Evolutionary conservation across 345 rosid species (phyloP).

Genomic region (Eucalyptus erythrocorys): DNA sequence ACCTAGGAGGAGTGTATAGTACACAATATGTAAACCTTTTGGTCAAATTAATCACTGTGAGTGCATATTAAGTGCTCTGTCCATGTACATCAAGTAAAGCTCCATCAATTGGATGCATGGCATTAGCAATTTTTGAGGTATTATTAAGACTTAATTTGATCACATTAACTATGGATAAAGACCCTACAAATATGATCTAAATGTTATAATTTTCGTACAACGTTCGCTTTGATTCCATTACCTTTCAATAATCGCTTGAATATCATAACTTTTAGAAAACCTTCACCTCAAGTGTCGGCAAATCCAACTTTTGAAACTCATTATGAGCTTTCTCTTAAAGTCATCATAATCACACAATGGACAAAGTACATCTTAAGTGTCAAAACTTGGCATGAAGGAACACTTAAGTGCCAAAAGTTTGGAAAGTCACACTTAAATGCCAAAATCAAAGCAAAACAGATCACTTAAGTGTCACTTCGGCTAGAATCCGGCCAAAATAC

Average conservation of each 20-base stretch:
- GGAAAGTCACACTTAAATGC: no score
- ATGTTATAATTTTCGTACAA: neutral
- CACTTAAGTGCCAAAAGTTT: no score
- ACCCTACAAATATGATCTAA: neutral
- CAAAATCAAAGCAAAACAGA: no score
- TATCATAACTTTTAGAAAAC: neutral
- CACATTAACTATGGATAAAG: neutral
- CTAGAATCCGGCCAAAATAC: no score
- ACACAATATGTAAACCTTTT: neutral
- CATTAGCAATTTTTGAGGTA: neutral
- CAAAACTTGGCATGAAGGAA: no score
- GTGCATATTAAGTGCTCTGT: neutral
- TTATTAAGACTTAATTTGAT: neutral
- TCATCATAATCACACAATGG: neutral
- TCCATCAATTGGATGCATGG: neutral
- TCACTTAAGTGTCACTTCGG: no score
- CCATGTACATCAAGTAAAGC: neutral
- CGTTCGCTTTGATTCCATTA: neutral
- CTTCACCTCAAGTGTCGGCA: neutral
- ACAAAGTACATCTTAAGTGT: no score
- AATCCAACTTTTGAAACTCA: neutral
- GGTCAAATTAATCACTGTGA: neutral
- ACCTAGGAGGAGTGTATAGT: neutral
- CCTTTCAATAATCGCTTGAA: neutral
- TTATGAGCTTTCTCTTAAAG: neutral